These are phyloP conservation scores for Cicer arietinum DNA, from an alignment of 306 rosid genomes.

Conservation along the genomic window DNA sequence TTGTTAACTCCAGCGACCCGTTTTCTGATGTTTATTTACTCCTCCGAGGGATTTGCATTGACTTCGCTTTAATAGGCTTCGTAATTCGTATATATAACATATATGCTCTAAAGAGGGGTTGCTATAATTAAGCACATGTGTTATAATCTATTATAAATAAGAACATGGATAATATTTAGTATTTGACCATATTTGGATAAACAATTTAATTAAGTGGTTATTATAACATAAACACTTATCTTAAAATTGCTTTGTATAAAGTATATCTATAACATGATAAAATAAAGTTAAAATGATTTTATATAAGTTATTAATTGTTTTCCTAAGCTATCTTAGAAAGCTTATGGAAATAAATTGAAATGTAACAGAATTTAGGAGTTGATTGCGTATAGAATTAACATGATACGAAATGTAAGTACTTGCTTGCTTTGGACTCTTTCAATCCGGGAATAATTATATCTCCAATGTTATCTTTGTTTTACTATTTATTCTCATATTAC, in stretches of 20 bases:
- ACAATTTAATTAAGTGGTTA: no score
- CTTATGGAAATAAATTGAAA: no score
- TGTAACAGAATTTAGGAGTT: not conserved
- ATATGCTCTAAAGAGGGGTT: not conserved
- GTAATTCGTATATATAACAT: not conserved
- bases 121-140: conserved; percentile 1
- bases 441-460: not conserved
- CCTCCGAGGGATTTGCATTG: not conserved
- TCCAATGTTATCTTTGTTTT: conserved; percentile 14
- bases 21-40: not conserved
- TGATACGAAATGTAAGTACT: not conserved
- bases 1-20: not conserved
- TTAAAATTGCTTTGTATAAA: no score
- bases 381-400: not conserved
- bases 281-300: no score
- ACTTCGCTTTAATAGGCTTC: not conserved
- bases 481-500: not conserved
- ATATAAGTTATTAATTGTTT: no score
- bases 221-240: no score
- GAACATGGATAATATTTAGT: not conserved
- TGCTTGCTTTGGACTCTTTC: not conserved
- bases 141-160: not conserved
- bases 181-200: no score
- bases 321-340: no score
- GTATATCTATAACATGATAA: no score